These are phyloP conservation scores for Leptographium lundbergii DNA, from an alignment of 2,329 filamentous ascomycete genomes.

Conservation along the genomic window DNA sequence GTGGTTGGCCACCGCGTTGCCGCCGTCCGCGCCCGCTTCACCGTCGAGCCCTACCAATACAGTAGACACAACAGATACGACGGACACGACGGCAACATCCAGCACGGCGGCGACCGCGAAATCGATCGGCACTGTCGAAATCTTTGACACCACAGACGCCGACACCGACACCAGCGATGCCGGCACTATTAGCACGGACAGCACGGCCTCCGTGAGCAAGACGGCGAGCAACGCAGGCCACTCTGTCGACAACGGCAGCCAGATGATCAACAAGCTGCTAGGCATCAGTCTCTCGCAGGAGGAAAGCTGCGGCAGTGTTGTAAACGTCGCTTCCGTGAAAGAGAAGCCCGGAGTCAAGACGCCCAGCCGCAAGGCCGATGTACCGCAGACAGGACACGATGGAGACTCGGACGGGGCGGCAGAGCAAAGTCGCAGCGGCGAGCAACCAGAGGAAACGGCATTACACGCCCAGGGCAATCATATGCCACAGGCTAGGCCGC, in stretches of 20 bases:
- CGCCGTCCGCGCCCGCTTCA: conserved; percentile 1
- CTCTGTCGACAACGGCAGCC: conserved; percentile 15
- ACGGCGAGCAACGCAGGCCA: neutral
- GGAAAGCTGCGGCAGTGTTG: conserved; percentile 61
- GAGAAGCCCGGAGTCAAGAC: conserved; percentile 76
- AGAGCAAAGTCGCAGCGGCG: neutral
- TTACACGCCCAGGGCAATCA: neutral
- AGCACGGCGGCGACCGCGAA: neutral
- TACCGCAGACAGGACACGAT: neutral
- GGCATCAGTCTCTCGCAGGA: conserved; percentile 57
- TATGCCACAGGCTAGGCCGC: neutral
- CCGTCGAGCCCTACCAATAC: conserved; percentile 7
- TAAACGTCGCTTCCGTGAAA: conserved; percentile 65
- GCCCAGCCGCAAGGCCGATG: conserved; percentile 42
- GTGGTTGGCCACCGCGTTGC: conserved; percentile 44
- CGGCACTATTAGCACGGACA: conserved; percentile 16
- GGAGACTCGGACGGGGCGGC: neutral
- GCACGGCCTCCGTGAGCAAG: neutral
- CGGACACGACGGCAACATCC: conserved; percentile 1
- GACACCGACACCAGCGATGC: neutral
- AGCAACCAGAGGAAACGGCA: neutral
- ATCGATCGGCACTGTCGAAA: neutral
- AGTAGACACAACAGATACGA: neutral
- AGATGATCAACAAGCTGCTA: conserved; percentile 45
- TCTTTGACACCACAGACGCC: neutral